Evolutionary conservation across 306 rosid genomes (phyloP), one percentile per base, ranked within the genome.

Genomic region (Malus sylvestris): DNA sequence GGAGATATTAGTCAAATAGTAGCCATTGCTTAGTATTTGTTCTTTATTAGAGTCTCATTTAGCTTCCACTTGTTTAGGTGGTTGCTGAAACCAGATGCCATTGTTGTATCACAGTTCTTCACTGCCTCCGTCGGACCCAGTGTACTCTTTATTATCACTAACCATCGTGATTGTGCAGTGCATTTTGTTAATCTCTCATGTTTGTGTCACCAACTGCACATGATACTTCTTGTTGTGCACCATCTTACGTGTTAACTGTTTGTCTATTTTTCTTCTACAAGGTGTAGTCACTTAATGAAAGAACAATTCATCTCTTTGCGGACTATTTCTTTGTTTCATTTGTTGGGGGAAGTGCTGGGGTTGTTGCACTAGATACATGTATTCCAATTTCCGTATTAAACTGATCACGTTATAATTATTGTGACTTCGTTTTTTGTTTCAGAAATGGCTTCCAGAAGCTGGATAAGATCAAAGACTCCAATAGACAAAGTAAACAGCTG

Each of bases 371-470:
- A 72, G 15, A 32, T 72, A 5, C 10, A 12, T 32, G 33, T 55
- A 55, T 18, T 35, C 33, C 32, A 35, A 1, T 72, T 30, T 72
- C 30, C 1, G 4, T 44, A 9, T 38, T 72, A 72, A 23, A 58
- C 2, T 15, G 55, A 22, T 30, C 13, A 23, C 2, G 1, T 62
- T 44, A 14, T 60, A 25, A 16, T 18, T 29, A 15, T 12, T 2
- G 45, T 64, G 68, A 19, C 40, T 69, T 72, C 67, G 45, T 73
- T n/a, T 74, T 85, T 78, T 67, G 35, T 66, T 61, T 66, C 91
- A 92, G 99, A 81, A 96, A 92, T 96, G 98, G 99, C 81, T 96
- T 96, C 85, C 99, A 92, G 88, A 92, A 81, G 86, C 83, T 96
- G 85, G 99, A 96, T 81, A 92, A 93, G 89, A 87, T 96, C 82